Conservation (phyloP, 139 green algal genomes). For the Haematococcus sp. region DNA sequence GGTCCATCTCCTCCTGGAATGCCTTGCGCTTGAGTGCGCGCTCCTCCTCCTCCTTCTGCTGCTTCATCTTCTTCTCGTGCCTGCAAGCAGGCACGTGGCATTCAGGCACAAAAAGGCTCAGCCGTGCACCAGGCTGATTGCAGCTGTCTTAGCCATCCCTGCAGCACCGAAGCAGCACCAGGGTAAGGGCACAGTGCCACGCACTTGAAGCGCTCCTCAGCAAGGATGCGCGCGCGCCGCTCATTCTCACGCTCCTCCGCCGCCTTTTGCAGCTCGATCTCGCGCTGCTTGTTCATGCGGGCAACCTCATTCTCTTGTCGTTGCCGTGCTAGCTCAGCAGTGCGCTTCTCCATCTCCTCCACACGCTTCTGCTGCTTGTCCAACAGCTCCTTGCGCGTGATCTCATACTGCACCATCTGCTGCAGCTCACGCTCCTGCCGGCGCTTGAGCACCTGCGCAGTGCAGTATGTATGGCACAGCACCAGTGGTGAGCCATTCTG, state of each 20-base stretch:
- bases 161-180: background rate
- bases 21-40: constrained; percentile 49
- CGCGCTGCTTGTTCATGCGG: constrained; percentile 66
- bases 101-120: background rate
- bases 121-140: background rate
- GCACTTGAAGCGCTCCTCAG: constrained; percentile 33
- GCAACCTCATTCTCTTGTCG: constrained; percentile 58
- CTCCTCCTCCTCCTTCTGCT: constrained; percentile 47
- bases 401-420: constrained; percentile 73
- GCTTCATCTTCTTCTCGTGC: constrained; percentile 43
- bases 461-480: no score
- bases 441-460: constrained; percentile 74
- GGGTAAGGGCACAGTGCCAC: background rate
- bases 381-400: constrained; percentile 65
- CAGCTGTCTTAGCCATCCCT: no score
- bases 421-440: constrained; percentile 68
- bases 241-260: constrained; percentile 12
- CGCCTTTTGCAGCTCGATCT: constrained; percentile 66
- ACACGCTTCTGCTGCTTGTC: constrained; percentile 65
- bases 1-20: constrained; percentile 66
- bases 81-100: background rate
- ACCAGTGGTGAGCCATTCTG: no score
- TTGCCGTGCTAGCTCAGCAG: constrained; percentile 53
- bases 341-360: constrained; percentile 48
- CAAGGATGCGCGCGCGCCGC: constrained; percentile 1